Base-by-base conservation (phyloP, 2,329 filamentous ascomycete species). In the Amauroascus verrucosus region DNA sequence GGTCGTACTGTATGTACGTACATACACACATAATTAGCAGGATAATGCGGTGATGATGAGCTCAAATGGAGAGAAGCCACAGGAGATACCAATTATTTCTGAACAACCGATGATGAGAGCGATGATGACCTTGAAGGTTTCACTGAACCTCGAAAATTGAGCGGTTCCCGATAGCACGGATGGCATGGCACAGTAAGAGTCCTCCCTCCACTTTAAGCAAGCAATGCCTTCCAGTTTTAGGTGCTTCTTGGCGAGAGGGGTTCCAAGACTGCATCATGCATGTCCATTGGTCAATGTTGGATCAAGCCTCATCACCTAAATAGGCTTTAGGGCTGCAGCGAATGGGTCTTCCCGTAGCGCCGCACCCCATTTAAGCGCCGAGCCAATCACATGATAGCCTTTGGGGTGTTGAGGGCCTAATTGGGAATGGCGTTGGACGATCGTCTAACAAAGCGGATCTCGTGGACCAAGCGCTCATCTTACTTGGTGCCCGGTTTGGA, bases 321-420 rank as follows among this genome's bases (percentile, higher is more conserved):
- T 13, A 33, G 30, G 60, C 54, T 56, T 68, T 69, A 54, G 67
- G 66, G 4, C 43, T 68, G 28, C 64, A 66, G 6, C 30, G 13
- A 33, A 13, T 33, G 30, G 30, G 30, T 33, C 30, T 6, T 33
- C 30, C 30, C n/a, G n/a, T n/a, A n/a, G n/a, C 30, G 30, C 30
- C 13, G 6, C 6, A 6, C 30, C 13, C 30, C 30, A 33, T 13
- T 13, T 33, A 33, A 33, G 30, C 30, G 30, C 30, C 30, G 13
- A 6, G 30, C 30, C 30, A 33, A 33, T 33, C 30, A 33, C 30
- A 33, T 13, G 13, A 33, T 33, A 33, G 30, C 30, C 30, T 33
- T 33, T 33, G 30, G 30, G 30, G 30, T 33, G 30, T 33, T 13
- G 30, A 33, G n/a, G n/a, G n/a, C n/a, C n/a, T n/a, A n/a, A n/a